Evolutionary conservation across 2,329 filamentous ascomycete species (phyloP).

Genomic region (Cladosporium sp.): DNA sequence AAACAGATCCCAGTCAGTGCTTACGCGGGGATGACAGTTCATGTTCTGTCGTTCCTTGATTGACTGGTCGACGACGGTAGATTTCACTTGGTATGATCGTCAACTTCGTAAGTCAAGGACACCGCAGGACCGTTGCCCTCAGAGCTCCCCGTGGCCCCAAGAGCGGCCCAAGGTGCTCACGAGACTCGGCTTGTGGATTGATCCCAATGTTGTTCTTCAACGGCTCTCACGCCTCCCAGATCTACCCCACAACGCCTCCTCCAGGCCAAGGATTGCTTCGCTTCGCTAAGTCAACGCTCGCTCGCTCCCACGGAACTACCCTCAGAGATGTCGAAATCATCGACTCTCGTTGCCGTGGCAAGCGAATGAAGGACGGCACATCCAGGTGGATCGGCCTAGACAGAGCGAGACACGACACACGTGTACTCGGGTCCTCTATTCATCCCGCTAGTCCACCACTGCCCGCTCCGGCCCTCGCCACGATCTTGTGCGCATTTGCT

Average conservation of each 20-base stretch:
- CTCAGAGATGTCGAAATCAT: constrained; percentile 11
- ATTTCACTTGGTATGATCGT: constrained; percentile 11
- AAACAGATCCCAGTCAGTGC: constrained; percentile 16
- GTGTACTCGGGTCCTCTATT: not conserved
- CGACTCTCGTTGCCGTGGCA: constrained; percentile 9
- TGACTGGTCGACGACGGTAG: not conserved
- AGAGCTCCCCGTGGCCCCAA: constrained; percentile 1
- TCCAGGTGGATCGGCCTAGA: not conserved
- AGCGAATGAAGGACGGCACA: not conserved
- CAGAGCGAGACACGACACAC: not conserved
- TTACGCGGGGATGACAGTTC: constrained; percentile 18
- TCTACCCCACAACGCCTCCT: constrained; percentile 16
- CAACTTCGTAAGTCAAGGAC: constrained; percentile 7
- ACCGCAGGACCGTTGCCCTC: not conserved
- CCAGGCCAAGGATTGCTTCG: not conserved
- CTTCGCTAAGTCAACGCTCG: not conserved
- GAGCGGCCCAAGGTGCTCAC: constrained; percentile 2
- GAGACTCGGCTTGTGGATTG: not conserved
- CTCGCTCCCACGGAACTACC: not conserved
- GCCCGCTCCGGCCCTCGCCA: not conserved
- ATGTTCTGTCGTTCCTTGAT: constrained; percentile 6
- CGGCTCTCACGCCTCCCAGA: constrained; percentile 4
- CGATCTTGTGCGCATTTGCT: not conserved
- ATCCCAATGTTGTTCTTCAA: not conserved
- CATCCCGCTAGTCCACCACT: not conserved